Conservation (phyloP, 257 asterid genomes). For the Leonotis leonurus region DNA sequence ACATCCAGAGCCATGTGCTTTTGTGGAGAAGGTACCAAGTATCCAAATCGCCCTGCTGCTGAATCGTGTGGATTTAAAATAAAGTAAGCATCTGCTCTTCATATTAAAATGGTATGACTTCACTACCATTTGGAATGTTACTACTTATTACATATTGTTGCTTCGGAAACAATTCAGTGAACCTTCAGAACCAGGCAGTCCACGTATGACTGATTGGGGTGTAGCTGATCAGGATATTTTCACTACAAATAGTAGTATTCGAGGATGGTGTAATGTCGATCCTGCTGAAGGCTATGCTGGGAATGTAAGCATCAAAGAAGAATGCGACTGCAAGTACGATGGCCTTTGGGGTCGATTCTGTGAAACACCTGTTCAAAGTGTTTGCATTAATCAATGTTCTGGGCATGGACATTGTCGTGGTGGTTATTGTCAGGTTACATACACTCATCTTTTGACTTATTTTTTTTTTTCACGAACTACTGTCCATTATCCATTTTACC, state of each 20-base stretch:
- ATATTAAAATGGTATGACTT: not conserved
- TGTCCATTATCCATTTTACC: no score
- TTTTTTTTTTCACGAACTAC: not conserved
- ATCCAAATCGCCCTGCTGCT: slow-evolving; percentile 84
- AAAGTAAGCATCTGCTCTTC: slow-evolving; percentile 46
- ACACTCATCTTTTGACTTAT: no score
- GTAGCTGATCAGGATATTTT: slow-evolving; percentile 54
- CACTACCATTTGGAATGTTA: not conserved
- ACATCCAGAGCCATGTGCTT: slow-evolving; percentile 92
- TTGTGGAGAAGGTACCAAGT: slow-evolving; percentile 94
- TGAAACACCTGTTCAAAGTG: slow-evolving; percentile 68
- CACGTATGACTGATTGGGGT: slow-evolving; percentile 53
- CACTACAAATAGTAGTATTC: slow-evolving; percentile 55
- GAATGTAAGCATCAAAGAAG: slow-evolving; percentile 59
- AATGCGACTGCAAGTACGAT: slow-evolving; percentile 95
- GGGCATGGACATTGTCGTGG: slow-evolving; percentile 84
- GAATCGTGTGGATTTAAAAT: slow-evolving; percentile 84
- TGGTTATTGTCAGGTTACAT: slow-evolving; percentile 99
- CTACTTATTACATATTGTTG: not conserved
- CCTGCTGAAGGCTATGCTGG: slow-evolving; percentile 69
- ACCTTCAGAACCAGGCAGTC: slow-evolving; percentile 64
- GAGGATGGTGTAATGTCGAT: slow-evolving; percentile 95
- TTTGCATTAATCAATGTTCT: slow-evolving; percentile 86
- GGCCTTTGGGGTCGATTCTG: slow-evolving; percentile 86
- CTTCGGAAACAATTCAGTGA: slow-evolving; percentile 33